These are phyloP conservation scores for Alternaria burnsii DNA, from an alignment of 2,329 filamentous ascomycete species.

Conservation along the genomic window DNA sequence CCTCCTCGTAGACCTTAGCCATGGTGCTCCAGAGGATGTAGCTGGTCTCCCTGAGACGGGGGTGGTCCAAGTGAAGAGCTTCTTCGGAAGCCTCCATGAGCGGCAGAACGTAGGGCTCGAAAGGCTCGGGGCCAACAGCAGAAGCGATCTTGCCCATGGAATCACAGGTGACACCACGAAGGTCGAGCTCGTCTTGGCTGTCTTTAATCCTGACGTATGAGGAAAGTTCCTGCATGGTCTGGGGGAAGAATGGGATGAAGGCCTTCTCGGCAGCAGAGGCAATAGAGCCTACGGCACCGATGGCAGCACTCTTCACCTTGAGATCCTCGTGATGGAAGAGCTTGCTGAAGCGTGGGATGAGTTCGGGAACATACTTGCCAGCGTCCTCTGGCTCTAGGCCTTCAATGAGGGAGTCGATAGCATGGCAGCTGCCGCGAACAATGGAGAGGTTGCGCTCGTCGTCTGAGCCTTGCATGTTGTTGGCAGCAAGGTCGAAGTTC, in stretches of 20 bases:
- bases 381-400: conserved; percentile 83
- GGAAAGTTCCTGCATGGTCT: conserved; percentile 89
- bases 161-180: conserved; percentile 89
- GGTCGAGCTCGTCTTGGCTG: conserved; percentile 85
- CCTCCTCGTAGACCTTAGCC: conserved; percentile 89
- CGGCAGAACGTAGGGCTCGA: conserved; percentile 89
- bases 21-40: conserved; percentile 97
- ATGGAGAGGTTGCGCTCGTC: conserved; percentile 82
- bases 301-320: conserved; percentile 88
- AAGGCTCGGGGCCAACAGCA: conserved; percentile 84
- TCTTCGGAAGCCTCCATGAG: conserved; percentile 94
- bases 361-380: conserved; percentile 79
- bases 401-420: conserved; percentile 89
- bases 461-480: conserved; percentile 68
- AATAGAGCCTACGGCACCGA: conserved; percentile 88
- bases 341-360: conserved; percentile 84
- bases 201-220: conserved; percentile 87
- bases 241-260: conserved; percentile 91
- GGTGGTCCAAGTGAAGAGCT: conserved; percentile 85
- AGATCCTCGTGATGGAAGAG: conserved; percentile 85
- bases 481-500: conserved; percentile 84
- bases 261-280: conserved; percentile 82
- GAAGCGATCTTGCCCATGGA: conserved; percentile 91
- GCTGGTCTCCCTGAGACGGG: conserved; percentile 90
- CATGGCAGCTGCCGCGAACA: conserved; percentile 87